A percentile compares a stretch with the other conserved stretches of the same genome.
phyloP scores from a whole-genome alignment of 176 grass and related monocot species.

The Melocanna baccifera region DNA sequence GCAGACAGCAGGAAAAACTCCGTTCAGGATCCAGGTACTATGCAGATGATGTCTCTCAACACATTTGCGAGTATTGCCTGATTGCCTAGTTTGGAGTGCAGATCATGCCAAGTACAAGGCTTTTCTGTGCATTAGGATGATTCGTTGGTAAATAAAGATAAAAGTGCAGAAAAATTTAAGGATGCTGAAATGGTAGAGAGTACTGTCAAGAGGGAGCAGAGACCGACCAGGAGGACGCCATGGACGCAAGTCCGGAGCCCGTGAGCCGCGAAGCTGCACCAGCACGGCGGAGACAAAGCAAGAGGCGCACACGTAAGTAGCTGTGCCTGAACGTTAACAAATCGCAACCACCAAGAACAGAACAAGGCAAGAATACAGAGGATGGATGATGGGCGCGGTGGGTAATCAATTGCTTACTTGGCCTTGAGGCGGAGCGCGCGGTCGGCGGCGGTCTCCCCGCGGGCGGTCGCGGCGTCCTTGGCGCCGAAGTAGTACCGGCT shows the following conservation, averaged over 20 bases:
- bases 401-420: constrained; percentile 4
- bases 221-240: constrained; percentile 51
- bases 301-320: neutral
- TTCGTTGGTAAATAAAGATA: no score
- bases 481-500: constrained; percentile 58
- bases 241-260: constrained; percentile 59
- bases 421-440: constrained; percentile 40
- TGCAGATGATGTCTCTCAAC: neutral
- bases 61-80: no score
- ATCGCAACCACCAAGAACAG: neutral
- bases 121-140: no score
- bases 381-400: neutral
- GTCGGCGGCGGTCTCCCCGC: constrained; percentile 27
- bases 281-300: neutral
- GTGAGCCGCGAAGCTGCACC: constrained; percentile 48
- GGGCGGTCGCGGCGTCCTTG: constrained; percentile 13
- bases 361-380: neutral
- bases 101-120: no score
- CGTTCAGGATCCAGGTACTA: neutral
- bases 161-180: neutral
- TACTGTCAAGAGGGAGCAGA: neutral
- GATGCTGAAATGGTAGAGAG: no score
- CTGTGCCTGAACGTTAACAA: no score
- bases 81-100: neutral
- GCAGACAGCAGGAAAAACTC: neutral